These are phyloP conservation scores for Pilaira anomala DNA, from an alignment of 192 early-diverging fungal species.

Conservation along the genomic window DNA sequence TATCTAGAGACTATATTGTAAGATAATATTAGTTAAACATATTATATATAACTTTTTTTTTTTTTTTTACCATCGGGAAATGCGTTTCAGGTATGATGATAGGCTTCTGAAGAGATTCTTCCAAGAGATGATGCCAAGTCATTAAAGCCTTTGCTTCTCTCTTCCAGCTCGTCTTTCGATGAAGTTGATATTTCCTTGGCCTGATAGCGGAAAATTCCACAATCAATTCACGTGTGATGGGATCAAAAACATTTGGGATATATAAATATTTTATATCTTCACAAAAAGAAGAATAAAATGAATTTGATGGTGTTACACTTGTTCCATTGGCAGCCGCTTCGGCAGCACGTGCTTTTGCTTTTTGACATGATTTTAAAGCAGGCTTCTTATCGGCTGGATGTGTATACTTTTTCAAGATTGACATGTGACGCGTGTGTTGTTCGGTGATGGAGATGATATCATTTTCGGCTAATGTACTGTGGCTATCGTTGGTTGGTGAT, in stretches of 20 bases:
- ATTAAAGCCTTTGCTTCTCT: conserved; percentile 17
- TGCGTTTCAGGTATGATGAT: background rate
- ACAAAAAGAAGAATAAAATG: background rate
- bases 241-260: conserved; percentile 14
- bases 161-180: background rate
- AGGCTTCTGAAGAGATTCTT: conserved; percentile 5
- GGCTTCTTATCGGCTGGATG: conserved; percentile 7
- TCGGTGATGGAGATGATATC: conserved; percentile 5
- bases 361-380: conserved; percentile 2
- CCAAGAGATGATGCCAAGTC: conserved; percentile 10
- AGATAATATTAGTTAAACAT: too few species aligned
- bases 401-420: background rate
- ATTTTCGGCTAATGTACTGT: background rate
- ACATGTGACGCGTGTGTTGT: conserved; percentile 1
- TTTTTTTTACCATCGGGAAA: too few species aligned
- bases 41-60: too few species aligned
- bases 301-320: background rate
- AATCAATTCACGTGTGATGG: background rate
- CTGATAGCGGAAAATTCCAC: conserved; percentile 10
- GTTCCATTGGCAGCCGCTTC: conserved; percentile 4
- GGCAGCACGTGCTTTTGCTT: conserved; percentile 7
- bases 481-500: background rate
- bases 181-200: background rate
- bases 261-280: conserved; percentile 9
- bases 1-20: too few species aligned